These are phyloP conservation scores for Dactylella cylindrospora DNA, from an alignment of 2,329 filamentous ascomycete species.

Conservation along the genomic window DNA sequence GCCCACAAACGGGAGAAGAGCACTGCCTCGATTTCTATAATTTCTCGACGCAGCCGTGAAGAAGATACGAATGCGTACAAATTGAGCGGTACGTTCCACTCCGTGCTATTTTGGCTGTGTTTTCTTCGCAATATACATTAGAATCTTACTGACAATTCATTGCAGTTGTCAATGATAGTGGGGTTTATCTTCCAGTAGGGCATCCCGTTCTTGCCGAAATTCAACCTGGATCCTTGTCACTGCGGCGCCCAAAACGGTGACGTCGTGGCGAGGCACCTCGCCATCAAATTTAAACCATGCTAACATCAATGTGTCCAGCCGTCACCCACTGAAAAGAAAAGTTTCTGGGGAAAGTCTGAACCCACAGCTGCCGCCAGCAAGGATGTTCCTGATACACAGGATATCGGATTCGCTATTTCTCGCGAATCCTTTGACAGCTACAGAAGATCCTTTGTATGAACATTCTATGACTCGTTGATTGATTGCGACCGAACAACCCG, in stretches of 20 bases:
- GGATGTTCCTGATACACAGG: slow-evolving; percentile 54
- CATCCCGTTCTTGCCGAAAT: slow-evolving; percentile 1
- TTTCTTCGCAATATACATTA: background rate
- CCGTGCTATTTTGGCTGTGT: background rate
- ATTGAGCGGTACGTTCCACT: slow-evolving; percentile 45
- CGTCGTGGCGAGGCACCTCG: slow-evolving; percentile 6
- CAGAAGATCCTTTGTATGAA: slow-evolving; percentile 82
- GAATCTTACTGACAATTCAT: slow-evolving; percentile 49
- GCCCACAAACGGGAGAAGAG: slow-evolving; percentile 38
- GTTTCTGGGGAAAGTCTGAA: slow-evolving; percentile 67
- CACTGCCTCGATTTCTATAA: slow-evolving; percentile 29
- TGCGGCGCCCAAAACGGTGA: background rate
- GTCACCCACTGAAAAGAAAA: slow-evolving; percentile 83
- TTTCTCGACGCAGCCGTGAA: slow-evolving; percentile 39
- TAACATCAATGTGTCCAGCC: slow-evolving; percentile 59
- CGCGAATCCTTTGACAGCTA: slow-evolving; percentile 97
- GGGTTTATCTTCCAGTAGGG: slow-evolving; percentile 86
- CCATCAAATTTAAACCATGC: background rate
- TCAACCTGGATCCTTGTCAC: slow-evolving; percentile 8
- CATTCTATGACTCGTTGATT: slow-evolving; percentile 44
- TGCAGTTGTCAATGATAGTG: slow-evolving; percentile 90
- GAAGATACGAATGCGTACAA: slow-evolving; percentile 48
- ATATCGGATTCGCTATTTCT: slow-evolving; percentile 89
- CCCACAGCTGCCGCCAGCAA: slow-evolving; percentile 58
- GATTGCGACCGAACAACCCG: background rate